Evolutionary conservation across 2,329 filamentous ascomycete species (phyloP), one percentile per base, ranked within the genome.

Genomic region (Ophiocordyceps camponoti-saundersi): DNA sequence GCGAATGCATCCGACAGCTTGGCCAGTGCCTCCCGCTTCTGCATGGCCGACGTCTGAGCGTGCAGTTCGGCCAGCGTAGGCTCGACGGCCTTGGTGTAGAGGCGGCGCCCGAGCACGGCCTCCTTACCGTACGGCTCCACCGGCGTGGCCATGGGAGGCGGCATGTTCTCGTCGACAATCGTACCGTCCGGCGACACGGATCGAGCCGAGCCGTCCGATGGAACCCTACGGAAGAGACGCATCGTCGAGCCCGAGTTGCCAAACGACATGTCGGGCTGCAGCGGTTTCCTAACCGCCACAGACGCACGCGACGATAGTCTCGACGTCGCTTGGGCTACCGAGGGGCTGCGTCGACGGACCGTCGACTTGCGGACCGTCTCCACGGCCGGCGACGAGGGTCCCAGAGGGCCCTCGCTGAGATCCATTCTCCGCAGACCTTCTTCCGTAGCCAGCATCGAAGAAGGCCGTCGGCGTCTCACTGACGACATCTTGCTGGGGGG

Each of bases 221-320:
- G 73, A 1, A 94, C 87, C 22, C 90, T 79, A 52, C 86, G 85
- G 69, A 95, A 96, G 46, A 94, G 81, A 47, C 89, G 82, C 53
- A 94, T 86, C 16, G 89, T 95, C 1, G 90, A 95, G 1, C 85
- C 86, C 8, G 82, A 84, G 62, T 96, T 96, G 46, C 90, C 92
- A 64, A 93, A 96, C 6, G 83, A 93, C 70, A 94, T 81, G 57
- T 96, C 87, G 2, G 92, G 75, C 47, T 88, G 87, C 2, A 95
- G 72, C 0, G 90, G 89, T 52, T 85, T 81, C 63, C 86, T 88
- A 1, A 77, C 63, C 2, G 70, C 71, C 48, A 66, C 47, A 16
- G 67, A 60, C 32, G 62, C 52, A 52, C 65, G 58, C 48, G 70
- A 61, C 32, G 73, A 73, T 18, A 56, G 59, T 42, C 59, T 55